phyloP scores from a whole-genome alignment of 192 early-diverging fungal species.

The Coemansia sp. region DNA sequence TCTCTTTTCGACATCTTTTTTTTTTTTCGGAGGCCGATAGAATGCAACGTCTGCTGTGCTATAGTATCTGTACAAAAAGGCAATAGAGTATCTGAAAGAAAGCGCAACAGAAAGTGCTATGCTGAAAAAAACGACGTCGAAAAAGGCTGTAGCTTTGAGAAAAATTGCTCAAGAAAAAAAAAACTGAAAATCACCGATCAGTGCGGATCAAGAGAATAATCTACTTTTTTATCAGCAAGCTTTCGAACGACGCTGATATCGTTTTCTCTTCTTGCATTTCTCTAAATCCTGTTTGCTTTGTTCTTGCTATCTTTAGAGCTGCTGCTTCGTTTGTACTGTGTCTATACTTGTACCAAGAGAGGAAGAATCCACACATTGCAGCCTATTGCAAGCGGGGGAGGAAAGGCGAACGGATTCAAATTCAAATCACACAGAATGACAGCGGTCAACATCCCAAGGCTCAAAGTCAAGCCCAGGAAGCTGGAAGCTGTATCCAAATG shows the following conservation, averaged over 20 bases:
- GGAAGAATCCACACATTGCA: background rate
- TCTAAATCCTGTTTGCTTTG: background rate
- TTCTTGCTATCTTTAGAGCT: too few species aligned
- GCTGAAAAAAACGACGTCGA: background rate
- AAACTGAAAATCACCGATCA: background rate
- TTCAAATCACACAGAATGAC: slow-evolving; percentile 19
- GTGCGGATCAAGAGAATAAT: background rate
- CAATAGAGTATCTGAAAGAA: slow-evolving; percentile 2
- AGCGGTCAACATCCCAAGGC: slow-evolving; percentile 42
- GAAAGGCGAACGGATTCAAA: background rate
- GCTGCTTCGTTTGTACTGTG: background rate
- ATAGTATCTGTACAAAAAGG: slow-evolving; percentile 2
- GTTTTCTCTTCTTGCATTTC: background rate
- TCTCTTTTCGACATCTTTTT: slow-evolving; percentile 44
- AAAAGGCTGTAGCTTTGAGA: background rate
- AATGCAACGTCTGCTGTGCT: background rate
- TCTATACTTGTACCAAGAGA: background rate
- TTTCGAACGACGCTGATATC: background rate
- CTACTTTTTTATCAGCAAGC: too few species aligned
- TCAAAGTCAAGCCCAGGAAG: slow-evolving; percentile 41
- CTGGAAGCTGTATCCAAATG: slow-evolving; percentile 33
- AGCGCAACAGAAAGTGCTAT: background rate
- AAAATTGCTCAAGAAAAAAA: background rate
- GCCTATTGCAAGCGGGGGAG: background rate
- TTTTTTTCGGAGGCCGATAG: background rate